These are phyloP conservation scores for Colletotrichum shisoi DNA, from an alignment of 2,329 filamentous ascomycete species.

Conservation along the genomic window DNA sequence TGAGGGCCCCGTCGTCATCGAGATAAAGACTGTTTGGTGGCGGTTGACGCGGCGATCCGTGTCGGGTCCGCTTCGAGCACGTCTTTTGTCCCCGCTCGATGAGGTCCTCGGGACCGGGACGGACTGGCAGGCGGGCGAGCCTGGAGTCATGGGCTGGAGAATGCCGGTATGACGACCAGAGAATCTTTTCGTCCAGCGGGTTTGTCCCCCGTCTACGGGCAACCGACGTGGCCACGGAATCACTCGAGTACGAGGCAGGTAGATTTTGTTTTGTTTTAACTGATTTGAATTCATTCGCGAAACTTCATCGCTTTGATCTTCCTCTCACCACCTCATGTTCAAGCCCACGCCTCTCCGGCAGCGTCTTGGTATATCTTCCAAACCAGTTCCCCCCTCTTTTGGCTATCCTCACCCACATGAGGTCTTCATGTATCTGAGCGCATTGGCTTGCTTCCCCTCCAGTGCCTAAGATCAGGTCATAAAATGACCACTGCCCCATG, in stretches of 20 bases:
- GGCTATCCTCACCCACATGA: slow-evolving; percentile 14
- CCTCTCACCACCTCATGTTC: slow-evolving; percentile 38
- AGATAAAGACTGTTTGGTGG: not conserved
- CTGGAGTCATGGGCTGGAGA: no score
- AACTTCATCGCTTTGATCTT: slow-evolving; percentile 28
- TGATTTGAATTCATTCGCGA: slow-evolving; percentile 29
- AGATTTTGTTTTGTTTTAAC: slow-evolving; percentile 12
- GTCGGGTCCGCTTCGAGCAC: no score
- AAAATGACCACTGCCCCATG: not conserved
- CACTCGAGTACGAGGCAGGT: not conserved
- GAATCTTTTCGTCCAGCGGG: no score
- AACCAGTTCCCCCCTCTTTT: not conserved
- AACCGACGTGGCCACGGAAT: no score
- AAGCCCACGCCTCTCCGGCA: not conserved
- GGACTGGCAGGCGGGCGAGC: not conserved
- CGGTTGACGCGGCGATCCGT: not conserved
- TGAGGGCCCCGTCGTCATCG: no score
- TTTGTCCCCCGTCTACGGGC: no score
- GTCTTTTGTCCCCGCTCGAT: no score
- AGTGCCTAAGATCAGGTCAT: not conserved
- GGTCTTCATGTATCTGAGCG: slow-evolving; percentile 11
- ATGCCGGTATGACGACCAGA: no score
- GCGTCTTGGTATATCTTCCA: slow-evolving; percentile 12
- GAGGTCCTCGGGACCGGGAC: no score
- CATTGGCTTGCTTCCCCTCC: not conserved